phyloP scores from a whole-genome alignment of 2,329 filamentous ascomycete species.

The Exserohilum turcica region DNA sequence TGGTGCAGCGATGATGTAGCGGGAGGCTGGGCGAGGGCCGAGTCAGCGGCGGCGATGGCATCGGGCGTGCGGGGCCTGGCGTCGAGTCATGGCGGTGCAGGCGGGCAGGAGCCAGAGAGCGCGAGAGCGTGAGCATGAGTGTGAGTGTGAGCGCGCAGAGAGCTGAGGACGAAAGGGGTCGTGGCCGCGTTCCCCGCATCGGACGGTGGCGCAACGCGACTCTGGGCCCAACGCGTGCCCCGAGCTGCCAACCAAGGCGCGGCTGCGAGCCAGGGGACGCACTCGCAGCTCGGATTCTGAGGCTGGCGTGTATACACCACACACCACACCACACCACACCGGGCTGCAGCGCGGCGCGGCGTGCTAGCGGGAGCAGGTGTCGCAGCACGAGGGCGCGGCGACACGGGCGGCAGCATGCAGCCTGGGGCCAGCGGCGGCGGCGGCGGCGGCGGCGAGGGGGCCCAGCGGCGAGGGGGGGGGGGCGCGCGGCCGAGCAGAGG shows the following conservation, averaged over 20 bases:
- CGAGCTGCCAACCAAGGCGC: background rate
- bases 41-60: background rate
- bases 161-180: too few relatives aligned
- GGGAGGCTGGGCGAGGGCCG: background rate
- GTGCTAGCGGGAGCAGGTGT: background rate
- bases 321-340: background rate
- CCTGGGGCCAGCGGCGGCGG: background rate
- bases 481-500: constrained; percentile 1
- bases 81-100: background rate
- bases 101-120: background rate
- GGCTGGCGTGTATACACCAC: too few relatives aligned
- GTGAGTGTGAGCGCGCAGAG: too few relatives aligned
- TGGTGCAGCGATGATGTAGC: background rate
- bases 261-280: background rate
- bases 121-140: too few relatives aligned
- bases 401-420: background rate
- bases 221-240: background rate
- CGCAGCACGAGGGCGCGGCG: background rate
- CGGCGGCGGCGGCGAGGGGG: background rate
- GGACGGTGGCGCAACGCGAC: background rate
- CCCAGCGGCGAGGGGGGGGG: background rate
- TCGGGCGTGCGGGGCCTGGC: background rate
- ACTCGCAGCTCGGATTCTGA: too few relatives aligned
- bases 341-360: background rate
- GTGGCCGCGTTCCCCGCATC: constrained; percentile 2